Base-by-base conservation (phyloP, 2,329 filamentous ascomycete species). In the Penicillium psychrosexuale region DNA sequence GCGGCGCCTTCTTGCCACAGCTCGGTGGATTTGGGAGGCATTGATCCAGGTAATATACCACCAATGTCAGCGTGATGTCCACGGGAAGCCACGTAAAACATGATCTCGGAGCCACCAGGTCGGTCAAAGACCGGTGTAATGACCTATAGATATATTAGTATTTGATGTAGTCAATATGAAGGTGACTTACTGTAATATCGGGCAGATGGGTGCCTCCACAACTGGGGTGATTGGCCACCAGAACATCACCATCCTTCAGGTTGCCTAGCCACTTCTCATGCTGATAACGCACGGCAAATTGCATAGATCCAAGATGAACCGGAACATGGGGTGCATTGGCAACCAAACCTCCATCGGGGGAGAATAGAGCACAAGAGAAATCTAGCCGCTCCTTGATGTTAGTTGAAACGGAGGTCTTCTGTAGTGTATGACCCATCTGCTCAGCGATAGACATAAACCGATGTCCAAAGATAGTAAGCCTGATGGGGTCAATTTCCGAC, bases 351-450 rank as follows among this genome's bases (percentile, higher is more conserved):
- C 90, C 90, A 8, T 84, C 83, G 0, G 85, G 82, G 61, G 91
- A 89, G 61, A 93, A 93, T 1, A 93, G 79, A 28, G 90, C 90
- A 61, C 90, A 94, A 3, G 88, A 91, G 66, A 91, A 94, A 66
- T 94, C 90, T 1, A 93, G 80, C 5, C 89, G 84, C 89, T 93
- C 90, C 69, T 93, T 93, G 67, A 93, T 89, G 63, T 92, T 93
- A 0, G 78, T 80, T 0, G 78, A 82, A 9, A 84, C 80, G 0
- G 77, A 77, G 0, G 81, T 84, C 60, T 81, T 80, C 48, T 83
- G 80, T 15, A 84, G 68, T 0, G 81, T 82, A 5, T 78, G 78
- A 33, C 81, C 81, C 81, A 83, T 84, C 57, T 84, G 81, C 56
- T 84, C 81, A 0, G 81, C 81, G 19, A 84, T 82, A 3, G 79